Percentiles rank a stretch among this genome's conserved stretches.
phyloP scores from a whole-genome alignment of 768 basidiomycete species.

The Lactarius trivialis region DNA sequence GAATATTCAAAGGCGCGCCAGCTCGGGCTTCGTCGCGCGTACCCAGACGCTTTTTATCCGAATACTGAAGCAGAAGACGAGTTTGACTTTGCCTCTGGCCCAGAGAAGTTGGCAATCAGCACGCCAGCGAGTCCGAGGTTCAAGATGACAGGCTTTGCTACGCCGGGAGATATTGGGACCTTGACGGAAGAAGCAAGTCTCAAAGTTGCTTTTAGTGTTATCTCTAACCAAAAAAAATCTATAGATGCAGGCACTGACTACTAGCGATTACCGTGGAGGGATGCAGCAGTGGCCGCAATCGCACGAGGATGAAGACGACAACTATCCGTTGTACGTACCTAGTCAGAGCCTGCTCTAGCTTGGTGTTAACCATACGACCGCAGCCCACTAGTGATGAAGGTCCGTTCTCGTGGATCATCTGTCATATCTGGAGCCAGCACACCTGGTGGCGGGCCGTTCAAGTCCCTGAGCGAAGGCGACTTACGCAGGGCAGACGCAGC shows the following conservation, averaged over 20 bases:
- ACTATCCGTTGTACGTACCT: constrained; percentile 73
- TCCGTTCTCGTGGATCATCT: constrained; percentile 75
- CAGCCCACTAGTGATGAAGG: constrained; percentile 87
- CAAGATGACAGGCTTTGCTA: constrained; percentile 67
- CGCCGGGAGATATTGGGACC: constrained; percentile 90
- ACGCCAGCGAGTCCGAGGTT: constrained; percentile 86
- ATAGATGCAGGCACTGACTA: constrained; percentile 81
- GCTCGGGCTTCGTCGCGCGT: constrained; percentile 84
- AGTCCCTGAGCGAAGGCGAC: constrained; percentile 83
- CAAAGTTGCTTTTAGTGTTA: background rate
- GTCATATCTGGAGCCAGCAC: constrained; percentile 74
- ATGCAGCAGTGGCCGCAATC: constrained; percentile 50
- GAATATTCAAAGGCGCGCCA: constrained; percentile 96
- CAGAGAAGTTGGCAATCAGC: constrained; percentile 67
- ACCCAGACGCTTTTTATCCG: constrained; percentile 87
- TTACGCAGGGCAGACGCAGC: constrained; percentile 83
- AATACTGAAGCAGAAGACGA: constrained; percentile 48
- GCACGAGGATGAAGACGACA: constrained; percentile 82
- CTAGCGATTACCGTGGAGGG: constrained; percentile 74
- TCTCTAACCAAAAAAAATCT: background rate
- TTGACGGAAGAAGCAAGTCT: constrained; percentile 69
- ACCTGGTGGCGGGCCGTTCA: constrained; percentile 74
- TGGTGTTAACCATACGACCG: constrained; percentile 13
- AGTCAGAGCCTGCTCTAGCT: constrained; percentile 18
- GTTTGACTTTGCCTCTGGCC: constrained; percentile 53